Base-by-base conservation (phyloP, 2,329 filamentous ascomycete species). In the Hypocrella siamensis region DNA sequence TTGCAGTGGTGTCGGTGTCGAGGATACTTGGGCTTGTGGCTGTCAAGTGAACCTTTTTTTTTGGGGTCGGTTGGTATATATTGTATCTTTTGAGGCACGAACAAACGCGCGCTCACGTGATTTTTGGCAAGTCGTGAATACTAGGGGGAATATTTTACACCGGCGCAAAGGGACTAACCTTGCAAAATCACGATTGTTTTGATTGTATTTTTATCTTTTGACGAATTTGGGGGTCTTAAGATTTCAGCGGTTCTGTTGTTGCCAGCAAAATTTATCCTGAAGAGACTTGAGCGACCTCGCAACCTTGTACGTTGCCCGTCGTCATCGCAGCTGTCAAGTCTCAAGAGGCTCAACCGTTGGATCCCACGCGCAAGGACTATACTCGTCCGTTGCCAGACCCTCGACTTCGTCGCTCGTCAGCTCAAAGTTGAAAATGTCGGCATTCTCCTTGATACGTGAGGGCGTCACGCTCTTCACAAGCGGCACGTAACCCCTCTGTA, bases 401-500 rank as follows among this genome's bases (percentile, higher is more conserved):
- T 57, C 54, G 35, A 72, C 56, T 36, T 74, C 69, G 28, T 63
- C 63, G n/a, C 56, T 51, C 0, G 59, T 59, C 35, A 74, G 44
- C 44, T 70, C 61, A 46, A 74, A 74, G 42, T 68, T 64, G 43
- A 58, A 74, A 10, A 73, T 37, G 3, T 54, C 54, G 0, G 64
- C 52, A 43, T 85, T 86, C 47, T 74, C 67, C 36, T 61, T 57
- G 39, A 85, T 83, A 10, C 79, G 63, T 19, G 64, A 68, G 0
- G 72, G 65, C 4, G 70, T 78, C 31, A 78, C 76, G 37, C 75
- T 82, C 65, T 85, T 85, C 16, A 79, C 77, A 38, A 85, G 57
- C 28, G 79, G 79, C 21, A 80, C 64, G 50, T 71, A 75, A 4
- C 71, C 78, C 56, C 82, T 86, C 54, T 93, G 80, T 53, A 93